Conservation (phyloP, 331 rosid genomes). For the Rhamnella rubrinervis region DNA sequence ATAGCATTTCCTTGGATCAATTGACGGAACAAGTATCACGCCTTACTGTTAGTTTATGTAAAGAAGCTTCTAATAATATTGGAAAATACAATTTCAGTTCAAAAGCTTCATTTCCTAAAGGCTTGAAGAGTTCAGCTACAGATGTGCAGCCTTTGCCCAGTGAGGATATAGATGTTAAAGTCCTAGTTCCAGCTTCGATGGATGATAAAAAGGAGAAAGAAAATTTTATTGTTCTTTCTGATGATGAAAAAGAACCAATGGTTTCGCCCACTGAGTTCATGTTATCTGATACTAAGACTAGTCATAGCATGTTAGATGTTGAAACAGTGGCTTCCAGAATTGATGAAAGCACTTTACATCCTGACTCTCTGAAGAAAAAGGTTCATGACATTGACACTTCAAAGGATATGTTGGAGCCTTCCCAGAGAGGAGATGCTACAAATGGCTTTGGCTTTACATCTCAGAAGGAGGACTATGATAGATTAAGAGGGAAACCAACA, state of each 20-base stretch:
- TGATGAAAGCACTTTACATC: conserved; percentile 34
- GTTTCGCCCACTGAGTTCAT: conserved; percentile 26
- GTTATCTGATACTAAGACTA: conserved; percentile 34
- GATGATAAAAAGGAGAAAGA: conserved; percentile 27
- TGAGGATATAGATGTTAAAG: conserved; percentile 40
- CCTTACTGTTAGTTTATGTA: conserved; percentile 64
- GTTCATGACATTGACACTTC: conserved; percentile 34
- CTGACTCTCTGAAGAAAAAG: conserved; percentile 37
- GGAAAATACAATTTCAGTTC: conserved; percentile 32
- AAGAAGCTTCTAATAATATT: conserved; percentile 45
- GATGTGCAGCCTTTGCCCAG: conserved; percentile 35
- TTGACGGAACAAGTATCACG: conserved; percentile 61
- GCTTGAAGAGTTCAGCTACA: conserved; percentile 36
- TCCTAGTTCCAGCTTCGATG: conserved; percentile 31
- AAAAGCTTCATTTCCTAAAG: conserved; percentile 37
- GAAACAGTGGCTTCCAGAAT: conserved; percentile 27
- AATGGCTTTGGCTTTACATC: conserved; percentile 33
- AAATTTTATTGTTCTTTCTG: conserved; percentile 66
- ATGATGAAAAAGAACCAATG: conserved; percentile 58
- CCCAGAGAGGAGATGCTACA: conserved; percentile 38
- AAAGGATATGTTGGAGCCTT: conserved; percentile 32
- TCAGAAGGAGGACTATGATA: conserved; percentile 36
- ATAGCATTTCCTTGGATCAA: conserved; percentile 55
- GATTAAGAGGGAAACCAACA: conserved; percentile 30
- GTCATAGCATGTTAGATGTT: conserved; percentile 34